Evolutionary conservation across 225 moss, liverwort and hornwort species (phyloP), one percentile per base, ranked within the genome.

Genomic region (Pseudoscleropodium purum): DNA sequence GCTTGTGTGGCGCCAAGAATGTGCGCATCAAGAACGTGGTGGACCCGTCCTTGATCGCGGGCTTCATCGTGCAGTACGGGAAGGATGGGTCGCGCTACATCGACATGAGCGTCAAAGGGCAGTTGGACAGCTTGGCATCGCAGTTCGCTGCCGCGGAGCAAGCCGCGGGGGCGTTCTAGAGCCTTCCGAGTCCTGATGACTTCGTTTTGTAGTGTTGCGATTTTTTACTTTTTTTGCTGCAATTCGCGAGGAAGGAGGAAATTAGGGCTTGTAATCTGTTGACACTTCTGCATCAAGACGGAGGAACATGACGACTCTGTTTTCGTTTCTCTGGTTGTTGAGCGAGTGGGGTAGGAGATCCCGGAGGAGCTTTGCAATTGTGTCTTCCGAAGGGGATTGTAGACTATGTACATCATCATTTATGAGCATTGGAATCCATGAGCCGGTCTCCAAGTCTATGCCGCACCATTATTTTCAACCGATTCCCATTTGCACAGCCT

Each of bases 101-200:
- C 84, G 99, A 99, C 88, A 96, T 99, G 97, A 99, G 99, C 85
- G 97, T 99, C 2, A 99, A 99, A 77, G 99, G 99, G 11, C 97
- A 97, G 90, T 93, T 99, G 43, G 97, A 99, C 82, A 95, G 93
- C 83, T 82, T 99, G 84, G 96, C 97, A 43, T 92, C 96, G 19
- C 94, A 96, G 92, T 97, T 99, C 68, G 92, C 93, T 45, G 89
- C 93, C 75, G 93, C 99, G 31, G 99, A 99, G 92, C 96, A 96
- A 92, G 95, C 92, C 14, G 97, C 93, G 7, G 97, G 94, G 75
- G 96, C 90, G 43, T 74, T 92, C 64, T 98, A 92, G 92, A 18
- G 37, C 52, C 64, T 69, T 30, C 13, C 61, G 30, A 81, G 51
- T 63, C 80, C 70, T 64, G 70, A 66, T 64, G 64, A 56, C 11